Conservation (phyloP, 1,139 yeast genomes). For the Fermentozyma sake region DNA sequence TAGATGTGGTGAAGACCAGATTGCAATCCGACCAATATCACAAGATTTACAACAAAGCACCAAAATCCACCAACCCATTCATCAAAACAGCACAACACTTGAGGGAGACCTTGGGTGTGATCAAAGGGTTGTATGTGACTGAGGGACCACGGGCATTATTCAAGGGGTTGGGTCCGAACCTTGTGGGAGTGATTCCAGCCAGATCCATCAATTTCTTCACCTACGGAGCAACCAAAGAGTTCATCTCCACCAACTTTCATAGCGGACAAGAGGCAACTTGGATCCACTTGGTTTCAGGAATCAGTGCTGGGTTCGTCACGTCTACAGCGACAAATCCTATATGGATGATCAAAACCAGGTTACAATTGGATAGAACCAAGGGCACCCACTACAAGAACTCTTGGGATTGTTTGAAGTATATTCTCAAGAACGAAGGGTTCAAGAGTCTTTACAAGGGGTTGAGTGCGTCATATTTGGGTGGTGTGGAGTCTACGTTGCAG, state of each 20-base stretch:
- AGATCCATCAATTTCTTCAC: conserved; percentile 95
- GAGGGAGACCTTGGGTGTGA: conserved; percentile 73
- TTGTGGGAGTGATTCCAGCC: conserved; percentile 98
- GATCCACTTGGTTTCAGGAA: conserved; percentile 86
- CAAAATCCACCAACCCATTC: conserved; percentile 37
- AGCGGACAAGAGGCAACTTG: conserved; percentile 76
- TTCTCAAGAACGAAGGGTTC: conserved; percentile 73
- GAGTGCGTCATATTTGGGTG: conserved; percentile 92
- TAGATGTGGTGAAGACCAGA: conserved; percentile 95
- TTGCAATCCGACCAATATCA: conserved; percentile 81
- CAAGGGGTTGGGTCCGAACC: conserved; percentile 92
- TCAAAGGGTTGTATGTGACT: conserved; percentile 58
- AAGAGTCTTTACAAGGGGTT: conserved; percentile 80
- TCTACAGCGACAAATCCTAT: conserved; percentile 99
- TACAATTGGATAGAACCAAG: conserved; percentile 77
- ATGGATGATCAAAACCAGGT: conserved; percentile 92
- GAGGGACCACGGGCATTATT: conserved; percentile 89
- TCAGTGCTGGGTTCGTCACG: conserved; percentile 89
- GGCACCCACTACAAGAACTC: conserved; percentile 73
- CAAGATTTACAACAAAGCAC: conserved; percentile 34
- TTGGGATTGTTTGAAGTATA: conserved; percentile 74
- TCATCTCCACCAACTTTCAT: conserved; percentile 60
- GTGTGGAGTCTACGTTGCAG: conserved; percentile 87
- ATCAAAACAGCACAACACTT: conserved; percentile 63
- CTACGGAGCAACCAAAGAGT: conserved; percentile 84